Conservation (phyloP, 371 early-diverging fungal genomes). For the Mortierella sp. region DNA sequence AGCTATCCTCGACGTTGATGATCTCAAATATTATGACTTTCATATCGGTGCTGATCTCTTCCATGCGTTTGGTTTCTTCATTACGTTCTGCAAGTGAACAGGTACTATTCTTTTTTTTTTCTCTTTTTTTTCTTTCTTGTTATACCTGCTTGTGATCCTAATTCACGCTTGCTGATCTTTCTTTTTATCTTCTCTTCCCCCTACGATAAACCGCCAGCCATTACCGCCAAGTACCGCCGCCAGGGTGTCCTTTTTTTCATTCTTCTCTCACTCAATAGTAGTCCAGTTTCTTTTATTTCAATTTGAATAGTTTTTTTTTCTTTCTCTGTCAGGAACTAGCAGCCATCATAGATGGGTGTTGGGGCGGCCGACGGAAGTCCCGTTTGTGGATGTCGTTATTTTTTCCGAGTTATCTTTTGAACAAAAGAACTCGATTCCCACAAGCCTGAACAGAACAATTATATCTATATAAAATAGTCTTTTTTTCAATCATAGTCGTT, state of each 20-base stretch:
- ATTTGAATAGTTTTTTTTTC: background rate
- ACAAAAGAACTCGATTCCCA: background rate
- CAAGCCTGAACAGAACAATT: background rate
- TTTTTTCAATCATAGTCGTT: background rate
- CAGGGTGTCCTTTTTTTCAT: background rate
- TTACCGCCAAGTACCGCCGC: background rate
- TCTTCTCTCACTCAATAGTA: background rate
- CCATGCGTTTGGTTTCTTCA: background rate
- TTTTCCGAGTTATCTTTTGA: background rate
- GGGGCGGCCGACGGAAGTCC: background rate
- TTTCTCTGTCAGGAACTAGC: background rate
- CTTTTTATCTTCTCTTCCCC: background rate
- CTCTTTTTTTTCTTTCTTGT: background rate
- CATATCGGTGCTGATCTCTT: background rate
- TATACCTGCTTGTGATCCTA: background rate
- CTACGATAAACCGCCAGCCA: background rate
- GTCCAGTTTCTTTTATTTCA: background rate
- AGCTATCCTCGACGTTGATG: background rate
- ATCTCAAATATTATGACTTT: background rate
- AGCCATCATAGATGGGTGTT: conserved; percentile 3
- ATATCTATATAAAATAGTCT: background rate
- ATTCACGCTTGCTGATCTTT: no score
- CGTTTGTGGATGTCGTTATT: background rate
- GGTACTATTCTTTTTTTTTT: background rate
- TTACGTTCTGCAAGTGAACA: background rate